These are phyloP conservation scores for Sphagnum contortum DNA, from an alignment of 225 moss, liverwort and hornwort genomes.

Conservation along the genomic window DNA sequence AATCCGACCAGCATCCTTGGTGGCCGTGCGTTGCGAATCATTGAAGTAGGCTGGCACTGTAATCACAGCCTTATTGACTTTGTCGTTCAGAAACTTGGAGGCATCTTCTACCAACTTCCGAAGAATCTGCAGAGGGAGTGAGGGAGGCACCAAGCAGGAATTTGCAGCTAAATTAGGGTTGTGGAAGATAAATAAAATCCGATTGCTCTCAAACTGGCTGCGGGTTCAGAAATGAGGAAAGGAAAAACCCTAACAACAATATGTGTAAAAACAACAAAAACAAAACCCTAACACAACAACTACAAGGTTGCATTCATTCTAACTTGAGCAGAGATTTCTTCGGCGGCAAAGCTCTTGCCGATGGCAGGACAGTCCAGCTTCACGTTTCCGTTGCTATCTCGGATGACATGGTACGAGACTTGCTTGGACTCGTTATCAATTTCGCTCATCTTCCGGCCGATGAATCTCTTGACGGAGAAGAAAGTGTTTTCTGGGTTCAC, in stretches of 20 bases:
- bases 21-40: slow-evolving; percentile 74
- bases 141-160: no score
- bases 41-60: slow-evolving; percentile 63
- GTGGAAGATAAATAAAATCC: no score
- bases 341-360: slow-evolving; percentile 38
- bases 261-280: no score
- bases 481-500: slow-evolving; percentile 92
- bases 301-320: no score
- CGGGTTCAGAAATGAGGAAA: no score
- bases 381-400: slow-evolving; percentile 48
- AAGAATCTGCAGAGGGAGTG: slow-evolving; percentile 32
- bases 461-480: slow-evolving; percentile 65
- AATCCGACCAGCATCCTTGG: slow-evolving; percentile 93
- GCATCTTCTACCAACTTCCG: slow-evolving; percentile 78
- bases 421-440: slow-evolving; percentile 45
- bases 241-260: no score
- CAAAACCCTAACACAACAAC: no score
- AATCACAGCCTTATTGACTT: slow-evolving; percentile 52
- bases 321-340: slow-evolving; percentile 92
- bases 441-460: slow-evolving; percentile 58
- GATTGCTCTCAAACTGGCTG: no score
- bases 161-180: no score
- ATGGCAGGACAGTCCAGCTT: slow-evolving; percentile 56
- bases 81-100: slow-evolving; percentile 42
- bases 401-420: slow-evolving; percentile 41